These are phyloP conservation scores for Selenicereus undatus DNA, from an alignment of 148 eudicot species.

Conservation along the genomic window DNA sequence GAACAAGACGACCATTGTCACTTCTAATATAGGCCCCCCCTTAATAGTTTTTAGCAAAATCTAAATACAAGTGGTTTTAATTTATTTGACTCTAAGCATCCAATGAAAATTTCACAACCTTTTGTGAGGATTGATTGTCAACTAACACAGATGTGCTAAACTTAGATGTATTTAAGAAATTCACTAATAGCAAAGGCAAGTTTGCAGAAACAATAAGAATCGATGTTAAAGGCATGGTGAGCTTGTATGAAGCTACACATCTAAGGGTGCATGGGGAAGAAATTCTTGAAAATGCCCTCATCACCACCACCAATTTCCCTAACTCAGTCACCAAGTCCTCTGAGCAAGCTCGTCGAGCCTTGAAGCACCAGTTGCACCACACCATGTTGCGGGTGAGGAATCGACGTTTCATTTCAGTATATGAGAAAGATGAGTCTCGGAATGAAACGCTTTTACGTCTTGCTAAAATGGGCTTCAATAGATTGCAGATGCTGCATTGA, in stretches of 20 bases:
- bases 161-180: neutral
- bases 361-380: neutral
- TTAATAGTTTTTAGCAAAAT: too few relatives aligned
- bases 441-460: too few relatives aligned
- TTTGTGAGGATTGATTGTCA: too few relatives aligned
- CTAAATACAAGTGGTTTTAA: too few relatives aligned
- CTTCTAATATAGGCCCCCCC: too few relatives aligned
- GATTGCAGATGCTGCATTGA: too few relatives aligned
- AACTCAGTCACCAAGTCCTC: neutral
- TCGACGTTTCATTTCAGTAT: neutral
- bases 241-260: neutral
- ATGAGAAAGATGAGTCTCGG: too few relatives aligned
- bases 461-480: too few relatives aligned
- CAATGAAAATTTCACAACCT: too few relatives aligned
- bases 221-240: neutral
- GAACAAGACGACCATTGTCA: too few relatives aligned
- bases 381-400: neutral
- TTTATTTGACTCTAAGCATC: too few relatives aligned
- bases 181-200: neutral
- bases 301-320: neutral
- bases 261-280: neutral
- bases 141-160: neutral
- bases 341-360: neutral
- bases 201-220: neutral
- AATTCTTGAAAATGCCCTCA: neutral